A percentile compares a stretch with the other conserved stretches of the same genome.
These are phyloP conservation scores for Saccharomyces paradoxus DNA, from an alignment of 805 yeast genomes.

Conservation along the genomic window DNA sequence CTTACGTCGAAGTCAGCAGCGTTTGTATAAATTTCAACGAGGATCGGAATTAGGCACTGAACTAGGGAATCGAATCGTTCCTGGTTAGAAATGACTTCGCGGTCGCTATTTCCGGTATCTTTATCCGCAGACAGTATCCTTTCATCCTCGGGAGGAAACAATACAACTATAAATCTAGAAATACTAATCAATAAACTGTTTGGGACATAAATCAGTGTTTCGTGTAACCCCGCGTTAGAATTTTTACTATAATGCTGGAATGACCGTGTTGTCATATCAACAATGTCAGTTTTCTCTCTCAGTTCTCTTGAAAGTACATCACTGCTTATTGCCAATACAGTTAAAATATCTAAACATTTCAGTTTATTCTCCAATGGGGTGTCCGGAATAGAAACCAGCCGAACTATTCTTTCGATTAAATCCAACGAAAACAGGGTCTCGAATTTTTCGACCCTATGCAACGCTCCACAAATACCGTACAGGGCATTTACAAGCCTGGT, in stretches of 20 bases:
- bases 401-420: constrained; percentile 30
- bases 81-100: constrained; percentile 17
- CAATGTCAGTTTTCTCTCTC: constrained; percentile 41
- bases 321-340: constrained; percentile 38
- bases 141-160: constrained; percentile 44
- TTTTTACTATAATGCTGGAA: constrained; percentile 43
- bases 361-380: constrained; percentile 26
- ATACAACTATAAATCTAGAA: constrained; percentile 45
- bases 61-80: constrained; percentile 33
- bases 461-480: constrained; percentile 22
- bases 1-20: constrained; percentile 62
- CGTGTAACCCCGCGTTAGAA: constrained; percentile 41
- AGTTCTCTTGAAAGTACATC: constrained; percentile 37
- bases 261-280: constrained; percentile 40
- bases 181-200: constrained; percentile 52
- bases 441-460: constrained; percentile 13
- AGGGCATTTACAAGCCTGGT: constrained; percentile 17
- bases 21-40: constrained; percentile 61
- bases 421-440: constrained; percentile 20
- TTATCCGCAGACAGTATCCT: constrained; percentile 23
- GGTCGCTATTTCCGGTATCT: constrained; percentile 7
- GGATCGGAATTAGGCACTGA: constrained; percentile 40
- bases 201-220: constrained; percentile 65
- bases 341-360: constrained; percentile 35
- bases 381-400: constrained; percentile 25